Conservation (phyloP, 2,329 filamentous ascomycete genomes). For the Alternaria consortialis region DNA sequence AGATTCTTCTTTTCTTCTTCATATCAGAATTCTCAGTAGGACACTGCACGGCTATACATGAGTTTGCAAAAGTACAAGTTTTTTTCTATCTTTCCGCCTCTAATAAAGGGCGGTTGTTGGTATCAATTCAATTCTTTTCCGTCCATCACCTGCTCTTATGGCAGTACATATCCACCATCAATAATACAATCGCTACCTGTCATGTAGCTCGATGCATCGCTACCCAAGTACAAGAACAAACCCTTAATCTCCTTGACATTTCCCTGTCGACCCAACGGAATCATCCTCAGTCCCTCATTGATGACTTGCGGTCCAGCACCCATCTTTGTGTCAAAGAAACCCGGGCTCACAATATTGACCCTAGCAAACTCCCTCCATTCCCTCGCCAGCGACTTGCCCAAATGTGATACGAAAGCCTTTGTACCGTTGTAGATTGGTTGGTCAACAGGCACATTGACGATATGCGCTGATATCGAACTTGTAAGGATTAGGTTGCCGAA, state of each 20-base stretch:
- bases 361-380: slow-evolving; percentile 74
- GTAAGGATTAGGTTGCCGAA: slow-evolving; percentile 71
- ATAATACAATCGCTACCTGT: slow-evolving; percentile 78
- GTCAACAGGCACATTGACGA: slow-evolving; percentile 81
- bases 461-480: slow-evolving; percentile 74
- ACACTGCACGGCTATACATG: background rate
- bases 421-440: slow-evolving; percentile 58
- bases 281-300: slow-evolving; percentile 75
- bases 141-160: slow-evolving; percentile 11
- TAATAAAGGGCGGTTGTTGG: background rate
- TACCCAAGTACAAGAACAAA: slow-evolving; percentile 79
- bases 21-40: background rate
- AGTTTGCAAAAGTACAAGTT: background rate
- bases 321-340: slow-evolving; percentile 72
- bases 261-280: slow-evolving; percentile 78
- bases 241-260: slow-evolving; percentile 79
- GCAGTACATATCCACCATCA: slow-evolving; percentile 74
- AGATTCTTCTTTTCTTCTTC: background rate
- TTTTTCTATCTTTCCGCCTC: background rate
- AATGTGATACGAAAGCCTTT: slow-evolving; percentile 70
- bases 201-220: slow-evolving; percentile 80
- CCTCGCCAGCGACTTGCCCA: slow-evolving; percentile 68
- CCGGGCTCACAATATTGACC: slow-evolving; percentile 71
- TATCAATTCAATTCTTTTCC: slow-evolving; percentile 7
- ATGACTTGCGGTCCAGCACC: slow-evolving; percentile 68